Conservation (phyloP, 2,329 filamentous ascomycete species). For the Tolypocladium amazonense region DNA sequence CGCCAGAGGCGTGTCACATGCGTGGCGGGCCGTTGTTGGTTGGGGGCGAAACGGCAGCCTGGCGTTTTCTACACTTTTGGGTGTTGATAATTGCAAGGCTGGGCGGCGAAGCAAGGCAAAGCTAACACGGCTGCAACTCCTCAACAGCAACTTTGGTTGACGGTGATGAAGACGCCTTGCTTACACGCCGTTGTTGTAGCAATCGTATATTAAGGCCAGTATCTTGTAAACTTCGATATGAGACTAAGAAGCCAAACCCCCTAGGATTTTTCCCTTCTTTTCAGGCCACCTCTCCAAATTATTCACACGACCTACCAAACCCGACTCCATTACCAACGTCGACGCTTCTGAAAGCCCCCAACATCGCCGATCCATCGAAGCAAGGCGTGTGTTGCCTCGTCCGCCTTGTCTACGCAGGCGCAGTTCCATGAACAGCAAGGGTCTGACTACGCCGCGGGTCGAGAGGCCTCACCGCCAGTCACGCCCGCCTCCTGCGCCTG, state of each 20-base stretch:
- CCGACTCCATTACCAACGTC: background rate
- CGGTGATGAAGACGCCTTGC: background rate
- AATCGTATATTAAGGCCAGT: background rate
- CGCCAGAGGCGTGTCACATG: background rate
- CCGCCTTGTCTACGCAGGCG: slow-evolving; percentile 1
- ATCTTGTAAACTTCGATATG: background rate
- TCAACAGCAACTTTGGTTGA: background rate
- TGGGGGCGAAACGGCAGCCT: background rate
- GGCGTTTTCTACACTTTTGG: background rate
- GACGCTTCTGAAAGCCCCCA: background rate
- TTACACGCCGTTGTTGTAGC: background rate
- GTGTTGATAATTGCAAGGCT: background rate
- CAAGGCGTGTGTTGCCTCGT: background rate
- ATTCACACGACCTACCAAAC: no score
- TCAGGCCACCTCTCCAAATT: background rate
- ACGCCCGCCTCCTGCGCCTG: slow-evolving; percentile 31
- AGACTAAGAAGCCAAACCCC: background rate
- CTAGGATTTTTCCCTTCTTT: background rate
- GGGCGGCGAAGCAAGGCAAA: background rate
- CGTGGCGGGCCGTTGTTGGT: background rate
- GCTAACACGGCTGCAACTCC: background rate
- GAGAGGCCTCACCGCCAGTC: slow-evolving; percentile 15
- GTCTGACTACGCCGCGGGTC: background rate
- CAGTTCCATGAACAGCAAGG: background rate
- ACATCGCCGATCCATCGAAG: background rate